A percentile compares a stretch with the other conserved stretches of the same genome.
Conservation (phyloP, 2,329 filamentous ascomycete genomes). For the Pseudogymnoascus sp. region DNA sequence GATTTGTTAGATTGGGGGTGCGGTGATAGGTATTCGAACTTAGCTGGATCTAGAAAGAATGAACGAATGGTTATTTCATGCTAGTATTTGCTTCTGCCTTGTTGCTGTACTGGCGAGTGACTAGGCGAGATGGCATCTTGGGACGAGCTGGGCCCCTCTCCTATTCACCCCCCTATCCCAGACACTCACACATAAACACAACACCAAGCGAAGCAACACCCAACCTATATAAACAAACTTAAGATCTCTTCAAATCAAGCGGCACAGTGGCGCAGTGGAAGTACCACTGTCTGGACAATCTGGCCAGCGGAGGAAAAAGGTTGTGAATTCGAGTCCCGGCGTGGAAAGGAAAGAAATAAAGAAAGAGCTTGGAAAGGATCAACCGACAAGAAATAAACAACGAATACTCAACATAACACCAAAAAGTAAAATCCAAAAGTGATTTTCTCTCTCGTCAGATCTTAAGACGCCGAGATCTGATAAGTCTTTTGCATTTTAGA, state of each 20-base stretch:
- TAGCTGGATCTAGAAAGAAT: not conserved
- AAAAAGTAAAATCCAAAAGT: slow-evolving; percentile 2
- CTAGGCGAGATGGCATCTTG: not conserved
- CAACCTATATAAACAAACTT: not conserved
- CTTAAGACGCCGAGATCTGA: not conserved
- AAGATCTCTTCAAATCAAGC: not conserved
- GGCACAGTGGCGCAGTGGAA: slow-evolving; percentile 1
- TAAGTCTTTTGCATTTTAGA: not conserved
- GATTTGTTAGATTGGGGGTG: slow-evolving; percentile 49
- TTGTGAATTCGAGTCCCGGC: not conserved
- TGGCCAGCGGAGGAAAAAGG: not conserved
- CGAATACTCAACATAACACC: not conserved
- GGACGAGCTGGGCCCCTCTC: not conserved
- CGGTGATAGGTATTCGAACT: not conserved
- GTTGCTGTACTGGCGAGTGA: not conserved
- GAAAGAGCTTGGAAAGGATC: too few species aligned
- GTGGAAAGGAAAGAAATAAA: too few species aligned
- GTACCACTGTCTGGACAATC: slow-evolving; percentile 5
- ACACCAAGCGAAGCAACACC: not conserved
- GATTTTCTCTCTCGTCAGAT: not conserved
- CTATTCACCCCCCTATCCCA: not conserved
- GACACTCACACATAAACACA: not conserved
- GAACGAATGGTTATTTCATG: too few species aligned
- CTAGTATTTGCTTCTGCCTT: not conserved
- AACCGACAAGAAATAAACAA: not conserved